These are phyloP conservation scores for Serendipita sp. DNA, from an alignment of 768 basidiomycete species.

Conservation along the genomic window DNA sequence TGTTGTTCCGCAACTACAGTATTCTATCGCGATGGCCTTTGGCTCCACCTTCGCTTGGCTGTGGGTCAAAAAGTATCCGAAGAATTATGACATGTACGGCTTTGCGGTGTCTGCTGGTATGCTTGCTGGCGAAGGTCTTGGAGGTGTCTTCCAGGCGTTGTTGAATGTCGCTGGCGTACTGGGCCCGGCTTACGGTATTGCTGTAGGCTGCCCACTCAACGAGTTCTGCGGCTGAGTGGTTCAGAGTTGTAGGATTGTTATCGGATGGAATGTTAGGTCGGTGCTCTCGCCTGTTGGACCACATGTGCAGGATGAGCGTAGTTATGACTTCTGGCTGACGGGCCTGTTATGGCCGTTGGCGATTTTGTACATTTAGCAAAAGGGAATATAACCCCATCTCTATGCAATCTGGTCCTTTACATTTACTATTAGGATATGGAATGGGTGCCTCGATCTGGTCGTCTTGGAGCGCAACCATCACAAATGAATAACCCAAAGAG, in stretches of 20 bases:
- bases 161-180: constrained; percentile 37
- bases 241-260: too few relatives aligned
- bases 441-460: too few relatives aligned
- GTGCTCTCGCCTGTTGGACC: neutral
- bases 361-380: too few relatives aligned
- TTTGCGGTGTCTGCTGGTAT: constrained; percentile 39
- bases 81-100: constrained; percentile 39
- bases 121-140: constrained; percentile 44
- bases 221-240: constrained; percentile 33
- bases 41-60: constrained; percentile 31
- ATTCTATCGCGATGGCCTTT: constrained; percentile 32
- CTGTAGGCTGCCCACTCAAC: constrained; percentile 36
- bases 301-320: neutral
- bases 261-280: neutral
- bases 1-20: constrained; percentile 35
- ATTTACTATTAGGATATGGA: too few relatives aligned
- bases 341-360: too few relatives aligned
- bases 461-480: neutral
- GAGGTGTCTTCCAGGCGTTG: constrained; percentile 44
- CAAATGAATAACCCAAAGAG: neutral
- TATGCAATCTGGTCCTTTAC: neutral
- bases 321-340: neutral
- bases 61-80: constrained; percentile 33
- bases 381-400: neutral
- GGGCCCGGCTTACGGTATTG: constrained; percentile 29